Percentiles rank a stretch among this genome's conserved stretches.
phyloP scores from a whole-genome alignment of 768 basidiomycete species.

The Leucogyrophana mollusca region DNA sequence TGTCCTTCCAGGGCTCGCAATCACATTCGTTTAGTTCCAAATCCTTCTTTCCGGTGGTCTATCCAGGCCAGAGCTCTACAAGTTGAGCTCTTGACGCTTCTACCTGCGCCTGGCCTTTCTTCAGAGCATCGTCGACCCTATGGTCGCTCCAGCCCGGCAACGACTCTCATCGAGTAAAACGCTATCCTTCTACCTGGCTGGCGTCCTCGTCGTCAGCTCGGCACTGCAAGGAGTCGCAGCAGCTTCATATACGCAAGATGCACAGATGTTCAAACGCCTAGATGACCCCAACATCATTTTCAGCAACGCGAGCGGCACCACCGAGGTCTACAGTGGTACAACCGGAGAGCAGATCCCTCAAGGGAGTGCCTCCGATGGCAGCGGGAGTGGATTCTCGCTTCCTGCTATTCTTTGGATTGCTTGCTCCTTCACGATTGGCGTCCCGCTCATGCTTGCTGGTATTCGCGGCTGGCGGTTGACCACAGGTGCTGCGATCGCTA shows the following conservation, averaged over 20 bases:
- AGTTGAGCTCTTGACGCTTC: no score
- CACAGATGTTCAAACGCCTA: conserved; percentile 19
- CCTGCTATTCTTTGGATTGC: conserved; percentile 59
- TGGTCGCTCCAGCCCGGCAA: conserved; percentile 7
- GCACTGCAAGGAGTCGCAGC: conserved; percentile 10
- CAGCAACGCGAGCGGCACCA: conserved; percentile 30
- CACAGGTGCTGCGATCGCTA: conserved; percentile 51
- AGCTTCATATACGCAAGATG: not conserved
- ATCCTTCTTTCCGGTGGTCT: no score
- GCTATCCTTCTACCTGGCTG: conserved; percentile 14
- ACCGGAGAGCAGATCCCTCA: conserved; percentile 49
- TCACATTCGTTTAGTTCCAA: no score
- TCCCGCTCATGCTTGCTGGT: conserved; percentile 54
- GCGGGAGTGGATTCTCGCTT: conserved; percentile 46
- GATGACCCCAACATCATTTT: conserved; percentile 30
- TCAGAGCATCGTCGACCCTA: not conserved
- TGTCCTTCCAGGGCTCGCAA: no score
- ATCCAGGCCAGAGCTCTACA: no score
- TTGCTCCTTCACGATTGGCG: conserved; percentile 50
- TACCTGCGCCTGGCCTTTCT: no score
- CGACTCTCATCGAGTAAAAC: conserved; percentile 5
- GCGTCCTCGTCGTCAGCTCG: conserved; percentile 8
- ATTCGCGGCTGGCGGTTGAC: conserved; percentile 57
- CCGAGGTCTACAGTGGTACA: conserved; percentile 41
- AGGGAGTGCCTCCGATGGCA: conserved; percentile 57